Base-by-base conservation (phyloP, 2,329 filamentous ascomycete genomes). In the Trichoderma citrinoviride region DNA sequence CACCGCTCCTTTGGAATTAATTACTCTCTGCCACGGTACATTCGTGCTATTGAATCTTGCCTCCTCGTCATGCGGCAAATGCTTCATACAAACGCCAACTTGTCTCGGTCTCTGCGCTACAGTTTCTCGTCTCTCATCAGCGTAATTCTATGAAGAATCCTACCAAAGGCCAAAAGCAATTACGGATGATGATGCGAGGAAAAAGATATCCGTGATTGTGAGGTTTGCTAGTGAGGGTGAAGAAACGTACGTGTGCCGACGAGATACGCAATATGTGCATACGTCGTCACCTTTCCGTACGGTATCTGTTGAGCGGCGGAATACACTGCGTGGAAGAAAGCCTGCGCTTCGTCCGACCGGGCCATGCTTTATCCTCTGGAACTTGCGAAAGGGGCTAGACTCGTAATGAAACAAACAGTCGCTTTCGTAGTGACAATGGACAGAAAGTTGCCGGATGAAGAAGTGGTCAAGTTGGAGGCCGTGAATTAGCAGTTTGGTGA, bases 1-100 rank as follows among this genome's bases (percentile, higher is more conserved):
- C 70, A 98, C 96, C 66, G 87, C 81, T 23, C 94, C 93, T 77
- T 91, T 94, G 15, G 91, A 81, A 76, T 94, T 97, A 74, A 98
- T 90, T 66, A 98, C 91, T 65, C 95, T 83, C 80, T 98, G 94
- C 94, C 94, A 98, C 0, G 94, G 94, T 3, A 98, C 94, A 69
- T 90, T 97, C 25, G 80, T 81, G 66, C 84, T 81, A 75, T 97
- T 89, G 78, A 90, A 96, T 65, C 77, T 81, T 63, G 74, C 69
- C 1, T 40, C 75, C 0, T 80, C 71, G 65, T 85, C 81, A 7
- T 78, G 73, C 1, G 93, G 86, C 14, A 98, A 86, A 74, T 97
- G 89, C 76, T 97, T 97, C 27, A 98, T 85, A 76, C 91, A 96
- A 53, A 95, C 83, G 61, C 94, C 94, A 7, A 98, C 93, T 78